phyloP scores from a whole-genome alignment of 371 early-diverging fungal genomes.

The Ordospora colligata region DNA sequence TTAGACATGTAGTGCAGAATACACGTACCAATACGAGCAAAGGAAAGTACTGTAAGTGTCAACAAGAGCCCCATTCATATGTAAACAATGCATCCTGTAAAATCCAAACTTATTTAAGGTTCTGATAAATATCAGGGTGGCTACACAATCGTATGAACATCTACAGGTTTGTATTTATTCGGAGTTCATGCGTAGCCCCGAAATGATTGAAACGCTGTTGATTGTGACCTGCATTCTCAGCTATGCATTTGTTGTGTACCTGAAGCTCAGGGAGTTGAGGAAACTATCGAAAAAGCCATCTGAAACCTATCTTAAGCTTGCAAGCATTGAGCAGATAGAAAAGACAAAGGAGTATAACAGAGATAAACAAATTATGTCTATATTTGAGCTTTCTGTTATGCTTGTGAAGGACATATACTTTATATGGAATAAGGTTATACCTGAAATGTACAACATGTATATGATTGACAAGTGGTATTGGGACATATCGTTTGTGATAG shows the following conservation, averaged over 20 bases:
- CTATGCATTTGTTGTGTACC: constrained; percentile 9
- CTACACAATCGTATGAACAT: no score
- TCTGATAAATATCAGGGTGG: no score
- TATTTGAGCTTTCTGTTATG: constrained; percentile 60
- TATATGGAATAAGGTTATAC: not conserved
- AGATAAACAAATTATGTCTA: constrained; percentile 72
- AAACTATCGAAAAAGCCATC: constrained; percentile 5
- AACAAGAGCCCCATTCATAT: not conserved
- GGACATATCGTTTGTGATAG: constrained; percentile 5
- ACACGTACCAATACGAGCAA: no score
- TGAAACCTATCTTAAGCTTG: not conserved
- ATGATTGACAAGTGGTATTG: not conserved
- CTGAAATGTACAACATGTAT: not conserved
- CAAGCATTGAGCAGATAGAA: constrained; percentile 63
- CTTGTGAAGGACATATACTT: not conserved
- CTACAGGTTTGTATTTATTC: not conserved
- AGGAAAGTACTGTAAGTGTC: no score
- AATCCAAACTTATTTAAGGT: no score
- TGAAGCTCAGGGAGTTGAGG: constrained; percentile 11
- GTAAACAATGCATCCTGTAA: no score
- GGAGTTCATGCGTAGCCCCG: not conserved
- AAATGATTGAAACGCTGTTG: constrained; percentile 30
- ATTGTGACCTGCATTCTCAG: constrained; percentile 2
- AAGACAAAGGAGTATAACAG: constrained; percentile 74
- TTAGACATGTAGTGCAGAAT: no score